Evolutionary conservation across 106 monocot species (phyloP).

Genomic region (Hemerocallis citrina): DNA sequence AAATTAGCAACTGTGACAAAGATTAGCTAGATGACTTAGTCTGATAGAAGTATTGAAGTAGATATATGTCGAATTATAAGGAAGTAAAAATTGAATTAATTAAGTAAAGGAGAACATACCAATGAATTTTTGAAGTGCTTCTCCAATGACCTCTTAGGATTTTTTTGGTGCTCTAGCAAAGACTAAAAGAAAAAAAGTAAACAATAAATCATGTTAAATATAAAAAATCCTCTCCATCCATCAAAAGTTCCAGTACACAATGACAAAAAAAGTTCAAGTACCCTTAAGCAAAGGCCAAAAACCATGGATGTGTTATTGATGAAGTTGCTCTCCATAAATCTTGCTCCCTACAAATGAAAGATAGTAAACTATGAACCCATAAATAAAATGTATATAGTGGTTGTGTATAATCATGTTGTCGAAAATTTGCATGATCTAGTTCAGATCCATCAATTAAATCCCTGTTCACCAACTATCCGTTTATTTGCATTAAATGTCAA

Average conservation of each 20-base stretch:
- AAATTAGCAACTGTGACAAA: slow-evolving; percentile 1
- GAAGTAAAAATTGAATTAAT: neutral
- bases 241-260: neutral
- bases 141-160: slow-evolving; percentile 56
- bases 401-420: too few species aligned
- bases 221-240: neutral
- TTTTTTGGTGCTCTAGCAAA: slow-evolving; percentile 77
- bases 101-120: slow-evolving; percentile 29
- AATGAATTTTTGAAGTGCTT: slow-evolving; percentile 83
- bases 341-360: slow-evolving; percentile 39
- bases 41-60: neutral
- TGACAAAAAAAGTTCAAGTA: slow-evolving; percentile 17
- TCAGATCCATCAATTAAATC: neutral
- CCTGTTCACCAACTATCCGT: neutral
- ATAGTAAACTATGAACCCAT: neutral
- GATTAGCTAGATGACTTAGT: neutral
- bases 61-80: neutral
- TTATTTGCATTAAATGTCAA: too few species aligned
- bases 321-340: slow-evolving; percentile 72
- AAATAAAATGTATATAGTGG: too few species aligned
- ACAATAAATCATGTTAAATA: neutral
- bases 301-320: slow-evolving; percentile 95
- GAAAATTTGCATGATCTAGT: too few species aligned
- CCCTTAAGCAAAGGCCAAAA: slow-evolving; percentile 77
- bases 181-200: slow-evolving; percentile 32